Conservation (phyloP, 305 asterid species). For the Fraxinus sp. region DNA sequence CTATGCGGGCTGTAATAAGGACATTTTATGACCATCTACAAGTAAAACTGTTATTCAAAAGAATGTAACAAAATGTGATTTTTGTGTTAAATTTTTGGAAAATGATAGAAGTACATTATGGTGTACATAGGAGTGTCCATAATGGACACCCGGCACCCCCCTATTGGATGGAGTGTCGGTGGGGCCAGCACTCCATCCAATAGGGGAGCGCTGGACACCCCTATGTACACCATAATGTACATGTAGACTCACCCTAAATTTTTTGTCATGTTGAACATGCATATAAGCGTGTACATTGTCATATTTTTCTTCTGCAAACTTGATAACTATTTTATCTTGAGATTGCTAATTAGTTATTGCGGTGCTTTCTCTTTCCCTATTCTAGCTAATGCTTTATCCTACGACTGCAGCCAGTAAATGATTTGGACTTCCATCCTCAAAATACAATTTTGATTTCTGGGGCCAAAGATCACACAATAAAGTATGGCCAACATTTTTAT, state of each 20-base stretch:
- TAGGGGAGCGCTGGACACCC: too few species aligned
- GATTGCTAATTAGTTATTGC: background rate
- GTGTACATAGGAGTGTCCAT: too few species aligned
- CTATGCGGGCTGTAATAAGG: slow-evolving; percentile 66
- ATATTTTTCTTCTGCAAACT: slow-evolving; percentile 11
- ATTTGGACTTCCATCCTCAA: slow-evolving; percentile 92
- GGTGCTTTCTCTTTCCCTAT: slow-evolving; percentile 12
- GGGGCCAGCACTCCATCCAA: too few species aligned
- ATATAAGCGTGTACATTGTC: slow-evolving; percentile 14
- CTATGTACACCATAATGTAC: too few species aligned
- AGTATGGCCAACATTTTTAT: slow-evolving; percentile 40
- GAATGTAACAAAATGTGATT: background rate
- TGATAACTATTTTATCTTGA: slow-evolving; percentile 10
- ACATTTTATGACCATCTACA: slow-evolving; percentile 82
- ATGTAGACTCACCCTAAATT: background rate
- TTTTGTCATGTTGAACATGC: slow-evolving; percentile 8
- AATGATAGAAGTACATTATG: too few species aligned
- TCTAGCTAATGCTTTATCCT: slow-evolving; percentile 35
- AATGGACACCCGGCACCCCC: too few species aligned
- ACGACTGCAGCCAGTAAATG: slow-evolving; percentile 77
- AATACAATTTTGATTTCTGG: slow-evolving; percentile 76
- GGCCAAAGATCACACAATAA: slow-evolving; percentile 88
- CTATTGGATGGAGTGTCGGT: too few species aligned
- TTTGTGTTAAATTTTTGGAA: background rate
- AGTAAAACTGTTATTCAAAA: slow-evolving; percentile 39